Evolutionary conservation across 192 early-diverging fungal genomes (phyloP).

Genomic region (Coemansia furcata): DNA sequence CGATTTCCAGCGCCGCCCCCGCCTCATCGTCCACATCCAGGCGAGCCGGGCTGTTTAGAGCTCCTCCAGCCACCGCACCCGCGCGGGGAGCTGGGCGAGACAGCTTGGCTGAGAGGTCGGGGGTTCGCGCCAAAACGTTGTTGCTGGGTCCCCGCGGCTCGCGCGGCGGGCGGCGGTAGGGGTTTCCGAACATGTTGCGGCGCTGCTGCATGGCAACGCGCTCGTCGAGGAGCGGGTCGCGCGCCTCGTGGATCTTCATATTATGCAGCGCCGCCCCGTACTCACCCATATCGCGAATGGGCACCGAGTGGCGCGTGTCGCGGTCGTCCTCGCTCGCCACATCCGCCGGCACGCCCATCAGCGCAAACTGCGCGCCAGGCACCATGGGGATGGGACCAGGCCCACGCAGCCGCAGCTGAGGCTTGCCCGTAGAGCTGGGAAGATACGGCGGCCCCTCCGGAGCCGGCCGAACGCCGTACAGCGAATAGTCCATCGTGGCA

Average conservation of each 20-base stretch:
- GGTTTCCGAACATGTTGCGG: constrained; percentile 76
- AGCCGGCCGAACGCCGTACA: constrained; percentile 16
- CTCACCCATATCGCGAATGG: constrained; percentile 72
- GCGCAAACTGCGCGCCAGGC: constrained; percentile 29
- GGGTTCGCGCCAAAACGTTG: constrained; percentile 49
- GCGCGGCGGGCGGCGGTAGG: constrained; percentile 58
- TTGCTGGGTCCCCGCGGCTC: constrained; percentile 50
- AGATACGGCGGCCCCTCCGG: constrained; percentile 1
- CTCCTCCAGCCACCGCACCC: not conserved
- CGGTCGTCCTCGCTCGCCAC: constrained; percentile 54
- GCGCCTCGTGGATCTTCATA: constrained; percentile 53
- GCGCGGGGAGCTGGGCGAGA: constrained; percentile 8
- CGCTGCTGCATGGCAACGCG: constrained; percentile 55
- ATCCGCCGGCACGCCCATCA: constrained; percentile 37
- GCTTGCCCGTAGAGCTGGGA: not conserved
- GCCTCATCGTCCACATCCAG: constrained; percentile 34
- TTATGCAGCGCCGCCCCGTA: constrained; percentile 61
- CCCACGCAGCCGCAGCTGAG: not conserved
- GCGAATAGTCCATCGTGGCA: constrained; percentile 49
- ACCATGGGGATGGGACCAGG: constrained; percentile 14
- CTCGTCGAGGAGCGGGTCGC: constrained; percentile 68
- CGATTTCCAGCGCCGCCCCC: constrained; percentile 35
- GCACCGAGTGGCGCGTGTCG: constrained; percentile 62
- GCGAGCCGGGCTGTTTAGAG: not conserved
- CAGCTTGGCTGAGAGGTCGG: constrained; percentile 39